phyloP scores from a whole-genome alignment of 257 asterid genomes.

The Euphrasia confusa region DNA sequence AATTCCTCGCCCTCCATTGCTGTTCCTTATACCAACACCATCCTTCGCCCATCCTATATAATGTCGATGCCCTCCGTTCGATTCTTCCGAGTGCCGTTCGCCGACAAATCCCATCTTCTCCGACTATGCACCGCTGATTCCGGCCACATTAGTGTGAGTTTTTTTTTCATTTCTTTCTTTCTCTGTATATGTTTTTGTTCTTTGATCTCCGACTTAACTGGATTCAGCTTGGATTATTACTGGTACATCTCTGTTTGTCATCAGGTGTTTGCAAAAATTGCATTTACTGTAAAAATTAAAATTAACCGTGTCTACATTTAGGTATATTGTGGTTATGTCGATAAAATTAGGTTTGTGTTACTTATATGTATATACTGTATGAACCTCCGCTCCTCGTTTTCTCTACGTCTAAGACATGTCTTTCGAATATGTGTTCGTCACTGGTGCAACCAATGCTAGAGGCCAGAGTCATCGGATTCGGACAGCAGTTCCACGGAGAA shows the following conservation, averaged over 20 bases:
- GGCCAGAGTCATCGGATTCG: constrained; percentile 30
- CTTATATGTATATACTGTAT: too few species aligned
- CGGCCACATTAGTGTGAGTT: constrained; percentile 31
- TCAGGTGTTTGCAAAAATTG: not conserved
- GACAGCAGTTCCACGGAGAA: constrained; percentile 29
- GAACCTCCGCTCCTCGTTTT: too few species aligned
- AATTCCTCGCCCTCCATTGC: constrained; percentile 1
- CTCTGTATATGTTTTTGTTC: not conserved
- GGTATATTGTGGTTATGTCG: too few species aligned
- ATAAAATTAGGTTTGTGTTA: too few species aligned
- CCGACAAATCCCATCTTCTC: constrained; percentile 23
- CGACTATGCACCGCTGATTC: constrained; percentile 25
- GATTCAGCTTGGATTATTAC: not conserved
- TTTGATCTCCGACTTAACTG: not conserved
- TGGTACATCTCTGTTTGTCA: too few species aligned
- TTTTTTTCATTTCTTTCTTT: not conserved
- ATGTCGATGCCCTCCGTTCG: constrained; percentile 21
- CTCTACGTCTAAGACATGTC: too few species aligned
- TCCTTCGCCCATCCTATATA: constrained; percentile 20
- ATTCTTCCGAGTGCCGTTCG: constrained; percentile 17
- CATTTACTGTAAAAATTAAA: not conserved
- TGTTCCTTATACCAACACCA: not conserved
- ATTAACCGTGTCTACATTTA: not conserved
- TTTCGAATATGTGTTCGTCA: not conserved
- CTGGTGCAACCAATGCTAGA: constrained; percentile 34